Base-by-base conservation (phyloP, 202 grass and related monocot species). In the Panicum hallii region DNA sequence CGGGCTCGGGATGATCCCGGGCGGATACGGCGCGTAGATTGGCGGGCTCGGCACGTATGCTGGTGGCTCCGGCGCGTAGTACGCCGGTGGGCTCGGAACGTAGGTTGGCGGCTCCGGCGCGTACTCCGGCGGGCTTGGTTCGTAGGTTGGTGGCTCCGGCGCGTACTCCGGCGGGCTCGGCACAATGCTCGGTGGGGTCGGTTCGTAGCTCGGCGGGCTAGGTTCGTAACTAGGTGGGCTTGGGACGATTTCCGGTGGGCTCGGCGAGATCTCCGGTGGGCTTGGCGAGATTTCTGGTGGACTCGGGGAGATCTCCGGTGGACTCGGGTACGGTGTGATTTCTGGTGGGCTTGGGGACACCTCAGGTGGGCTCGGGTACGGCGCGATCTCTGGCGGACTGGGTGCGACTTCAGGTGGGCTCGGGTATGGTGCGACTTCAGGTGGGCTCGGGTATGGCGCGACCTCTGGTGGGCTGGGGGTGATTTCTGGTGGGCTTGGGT, bases 401-500 rank as follows among this genome's bases (percentile, higher is more conserved):
- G 71, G 54, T 0, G 41, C 0, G 4, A 81, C 4, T 0, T 83
- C 78, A 0, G 83, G 83, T 23, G 83, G 76, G 26, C 26, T 26
- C 26, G 26, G 26, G 26, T 26, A 26, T 1, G 74, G 83, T 0
- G 38, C 7, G 2, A 88, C 50, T 23, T 78, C 81, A 22, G 83
- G 76, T 36, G 83, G 76, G 30, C 22, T 86, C 0, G 75, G 85
- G 13, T 41, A 60, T 1, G 74, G 83, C 1, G 40, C 7, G 2
- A 88, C 52, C 38, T 78, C 81, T 0, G 87, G 82, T 6, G 87
- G 87, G 20, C 72, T 87, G 0, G 85, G 89, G 0, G 30, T 22
- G 46, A 79, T 22, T 13, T 79, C 72, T 0, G 90, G 90, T 22
- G 90, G 90, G 49, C 54, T 79, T 4, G 83, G 88, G 14, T 70